Evolutionary conservation across 1,284 basidiomycete genomes (phyloP).

Genomic region (Termitomyces sp.): DNA sequence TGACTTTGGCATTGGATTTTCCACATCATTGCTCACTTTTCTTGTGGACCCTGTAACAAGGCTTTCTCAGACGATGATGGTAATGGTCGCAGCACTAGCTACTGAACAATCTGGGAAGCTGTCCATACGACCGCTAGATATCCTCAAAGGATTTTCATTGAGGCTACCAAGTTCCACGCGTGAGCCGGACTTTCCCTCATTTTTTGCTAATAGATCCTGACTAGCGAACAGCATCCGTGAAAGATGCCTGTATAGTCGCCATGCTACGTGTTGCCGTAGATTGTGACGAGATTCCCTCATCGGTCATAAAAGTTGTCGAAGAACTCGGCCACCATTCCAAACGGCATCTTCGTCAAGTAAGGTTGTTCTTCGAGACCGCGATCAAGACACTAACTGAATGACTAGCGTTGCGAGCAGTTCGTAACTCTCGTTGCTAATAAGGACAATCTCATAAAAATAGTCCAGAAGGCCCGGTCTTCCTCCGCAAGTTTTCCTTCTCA

Average conservation of each 20-base stretch:
- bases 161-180: slow-evolving; percentile 42
- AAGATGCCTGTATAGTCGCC: slow-evolving; percentile 62
- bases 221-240: slow-evolving; percentile 47
- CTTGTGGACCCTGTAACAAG: slow-evolving; percentile 36
- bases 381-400: slow-evolving; percentile 11
- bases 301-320: slow-evolving; percentile 37
- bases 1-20: slow-evolving; percentile 43
- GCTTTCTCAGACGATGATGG: slow-evolving; percentile 54
- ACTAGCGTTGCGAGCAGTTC: slow-evolving; percentile 66
- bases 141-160: slow-evolving; percentile 47
- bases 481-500: slow-evolving; percentile 35
- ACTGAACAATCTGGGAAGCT: slow-evolving; percentile 53
- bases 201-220: background rate
- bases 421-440: slow-evolving; percentile 40
- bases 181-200: slow-evolving; percentile 28
- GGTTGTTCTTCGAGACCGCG: background rate
- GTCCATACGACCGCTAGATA: slow-evolving; percentile 42
- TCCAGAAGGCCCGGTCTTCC: slow-evolving; percentile 41
- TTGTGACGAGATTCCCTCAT: slow-evolving; percentile 47
- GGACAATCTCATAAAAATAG: slow-evolving; percentile 37
- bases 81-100: slow-evolving; percentile 58
- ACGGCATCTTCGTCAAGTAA: slow-evolving; percentile 51
- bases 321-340: slow-evolving; percentile 39
- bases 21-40: slow-evolving; percentile 45
- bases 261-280: slow-evolving; percentile 62